phyloP scores from a whole-genome alignment of 768 basidiomycete genomes.

The Filobasidium floriforme region DNA sequence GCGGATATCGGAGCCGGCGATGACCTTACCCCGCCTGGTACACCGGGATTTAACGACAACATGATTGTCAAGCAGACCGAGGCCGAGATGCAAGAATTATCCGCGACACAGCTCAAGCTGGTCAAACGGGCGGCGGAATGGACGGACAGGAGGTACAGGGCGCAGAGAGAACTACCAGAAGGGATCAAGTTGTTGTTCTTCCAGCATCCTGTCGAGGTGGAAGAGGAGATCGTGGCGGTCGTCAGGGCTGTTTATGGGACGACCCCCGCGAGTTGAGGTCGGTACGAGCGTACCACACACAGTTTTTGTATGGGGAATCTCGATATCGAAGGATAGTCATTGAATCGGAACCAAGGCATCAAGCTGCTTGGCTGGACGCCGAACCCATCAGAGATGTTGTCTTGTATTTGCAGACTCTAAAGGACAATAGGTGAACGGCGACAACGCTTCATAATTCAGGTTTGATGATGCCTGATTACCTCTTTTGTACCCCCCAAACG shows the following conservation, averaged over 20 bases:
- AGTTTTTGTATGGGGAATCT: too few species aligned
- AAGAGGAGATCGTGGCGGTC: slow-evolving; percentile 13
- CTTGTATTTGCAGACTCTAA: too few species aligned
- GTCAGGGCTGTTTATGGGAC: slow-evolving; percentile 7
- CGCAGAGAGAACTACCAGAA: slow-evolving; percentile 6
- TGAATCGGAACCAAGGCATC: too few species aligned
- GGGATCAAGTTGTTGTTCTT: slow-evolving; percentile 17
- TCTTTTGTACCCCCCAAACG: neutral
- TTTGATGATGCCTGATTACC: too few species aligned
- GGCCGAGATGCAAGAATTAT: slow-evolving; percentile 17
- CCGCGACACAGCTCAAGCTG: slow-evolving; percentile 20
- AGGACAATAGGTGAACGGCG: too few species aligned
- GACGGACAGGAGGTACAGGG: slow-evolving; percentile 12
- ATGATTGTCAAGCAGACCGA: slow-evolving; percentile 5
- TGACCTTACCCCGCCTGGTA: neutral
- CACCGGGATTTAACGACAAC: neutral
- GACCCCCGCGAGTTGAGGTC: neutral
- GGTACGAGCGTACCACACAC: too few species aligned
- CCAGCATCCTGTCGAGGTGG: slow-evolving; percentile 17
- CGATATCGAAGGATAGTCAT: too few species aligned
- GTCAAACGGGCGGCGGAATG: slow-evolving; percentile 19
- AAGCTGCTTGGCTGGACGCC: too few species aligned
- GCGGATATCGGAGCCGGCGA: neutral
- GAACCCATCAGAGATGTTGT: too few species aligned
- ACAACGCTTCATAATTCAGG: too few species aligned